These are phyloP conservation scores for barley (Hordeum vulgare) DNA, from an alignment of 176 grass and related monocot species.

Conservation along the genomic window MorexV3_pseudomolecules_assembly NC_058523.1:489324159-489324658, in stretches of 20 bases:
- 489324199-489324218: background rate
- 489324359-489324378: background rate
- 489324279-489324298: background rate
- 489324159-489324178: background rate
- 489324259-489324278: background rate
- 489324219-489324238: no score
- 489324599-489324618: background rate
- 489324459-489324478: background rate
- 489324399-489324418: background rate
- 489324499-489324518: background rate
- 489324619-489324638: background rate
- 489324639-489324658: background rate
- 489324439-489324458: background rate
- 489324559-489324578: background rate
- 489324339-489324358: background rate
- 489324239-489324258: background rate
- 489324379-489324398: background rate
- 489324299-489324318: background rate
- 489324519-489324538: background rate
- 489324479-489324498: background rate
- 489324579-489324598: background rate
- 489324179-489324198: background rate
- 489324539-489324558: background rate
- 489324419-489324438: background rate
- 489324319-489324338: constrained; percentile 6